These are phyloP conservation scores for Cercospora sp. DNA, from an alignment of 2,329 filamentous ascomycete genomes.

Conservation along the genomic window DNA sequence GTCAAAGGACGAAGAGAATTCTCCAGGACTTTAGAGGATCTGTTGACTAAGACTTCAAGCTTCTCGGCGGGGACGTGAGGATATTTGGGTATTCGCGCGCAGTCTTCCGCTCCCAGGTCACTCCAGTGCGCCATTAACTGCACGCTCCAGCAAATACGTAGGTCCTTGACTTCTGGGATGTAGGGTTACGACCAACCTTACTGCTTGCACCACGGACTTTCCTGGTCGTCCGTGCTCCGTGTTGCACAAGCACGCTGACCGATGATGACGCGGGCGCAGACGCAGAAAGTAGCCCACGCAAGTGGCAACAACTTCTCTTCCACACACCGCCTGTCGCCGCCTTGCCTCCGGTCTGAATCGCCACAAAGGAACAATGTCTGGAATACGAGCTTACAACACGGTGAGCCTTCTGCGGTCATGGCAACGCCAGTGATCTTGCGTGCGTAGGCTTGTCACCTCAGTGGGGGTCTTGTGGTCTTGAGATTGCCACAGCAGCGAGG, in stretches of 20 bases:
- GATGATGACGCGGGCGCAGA: constrained; percentile 2
- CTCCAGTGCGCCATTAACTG: not conserved
- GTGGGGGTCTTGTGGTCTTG: not conserved
- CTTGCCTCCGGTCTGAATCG: not conserved
- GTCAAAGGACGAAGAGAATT: not conserved
- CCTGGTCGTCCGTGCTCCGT: not conserved
- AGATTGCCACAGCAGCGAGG: not conserved
- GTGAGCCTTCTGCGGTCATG: not conserved
- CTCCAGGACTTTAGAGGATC: not conserved
- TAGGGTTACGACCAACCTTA: not conserved
- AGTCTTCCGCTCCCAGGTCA: not conserved
- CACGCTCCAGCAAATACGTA: not conserved
- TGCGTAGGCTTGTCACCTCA: not conserved
- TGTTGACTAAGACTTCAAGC: not conserved
- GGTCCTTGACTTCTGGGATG: not conserved
- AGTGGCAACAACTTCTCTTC: not conserved
- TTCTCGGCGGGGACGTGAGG: not conserved
- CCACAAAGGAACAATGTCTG: not conserved
- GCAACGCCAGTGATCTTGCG: not conserved
- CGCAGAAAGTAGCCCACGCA: not conserved
- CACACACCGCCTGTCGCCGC: constrained; percentile 2
- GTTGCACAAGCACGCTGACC: constrained; percentile 1
- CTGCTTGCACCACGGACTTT: not conserved
- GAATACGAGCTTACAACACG: not conserved
- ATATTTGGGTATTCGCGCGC: not conserved